A percentile compares a stretch with the other conserved stretches of the same genome.
Evolutionary conservation across 2,329 filamentous ascomycete species (phyloP).

Genomic region (Xylogone sp.): DNA sequence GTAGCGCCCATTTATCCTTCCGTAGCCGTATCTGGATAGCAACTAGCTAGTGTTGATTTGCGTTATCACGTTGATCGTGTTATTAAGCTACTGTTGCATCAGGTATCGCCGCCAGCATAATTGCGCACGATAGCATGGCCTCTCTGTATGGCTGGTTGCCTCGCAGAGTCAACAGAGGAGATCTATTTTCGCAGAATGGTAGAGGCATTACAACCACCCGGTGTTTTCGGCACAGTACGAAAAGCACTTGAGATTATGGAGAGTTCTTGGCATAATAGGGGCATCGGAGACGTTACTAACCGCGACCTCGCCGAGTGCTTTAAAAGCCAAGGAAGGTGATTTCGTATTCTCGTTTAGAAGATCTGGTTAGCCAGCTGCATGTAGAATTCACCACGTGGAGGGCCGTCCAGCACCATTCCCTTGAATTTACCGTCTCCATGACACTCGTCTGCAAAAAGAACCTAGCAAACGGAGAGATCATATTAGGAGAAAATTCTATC

Average conservation of each 20-base stretch:
- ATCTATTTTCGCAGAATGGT: conserved; percentile 14
- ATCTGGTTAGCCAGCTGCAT: conserved; percentile 12
- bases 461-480: conserved; percentile 6
- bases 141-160: conserved; percentile 19
- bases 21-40: conserved; percentile 18
- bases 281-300: conserved; percentile 8
- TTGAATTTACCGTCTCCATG: conserved; percentile 12
- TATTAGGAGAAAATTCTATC: conserved; percentile 8
- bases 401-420: conserved; percentile 12
- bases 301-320: conserved; percentile 28
- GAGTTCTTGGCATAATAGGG: conserved; percentile 16
- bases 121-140: conserved; percentile 20
- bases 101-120: conserved; percentile 12
- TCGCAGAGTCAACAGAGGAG: conserved; percentile 15
- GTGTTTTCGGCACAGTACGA: conserved; percentile 28
- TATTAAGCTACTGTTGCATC: conserved; percentile 10
- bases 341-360: conserved; percentile 26
- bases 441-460: conserved; percentile 21
- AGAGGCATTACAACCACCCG: conserved; percentile 12
- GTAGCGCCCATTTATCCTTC: conserved; percentile 16
- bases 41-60: conserved; percentile 12
- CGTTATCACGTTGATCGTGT: conserved; percentile 13
- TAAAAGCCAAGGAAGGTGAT: conserved; percentile 21
- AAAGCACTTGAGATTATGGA: conserved; percentile 22
- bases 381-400: conserved; percentile 18